Percentiles rank a stretch among this genome's conserved stretches.
phyloP scores from a whole-genome alignment of 768 basidiomycete species.

The Suillus alpinus region DNA sequence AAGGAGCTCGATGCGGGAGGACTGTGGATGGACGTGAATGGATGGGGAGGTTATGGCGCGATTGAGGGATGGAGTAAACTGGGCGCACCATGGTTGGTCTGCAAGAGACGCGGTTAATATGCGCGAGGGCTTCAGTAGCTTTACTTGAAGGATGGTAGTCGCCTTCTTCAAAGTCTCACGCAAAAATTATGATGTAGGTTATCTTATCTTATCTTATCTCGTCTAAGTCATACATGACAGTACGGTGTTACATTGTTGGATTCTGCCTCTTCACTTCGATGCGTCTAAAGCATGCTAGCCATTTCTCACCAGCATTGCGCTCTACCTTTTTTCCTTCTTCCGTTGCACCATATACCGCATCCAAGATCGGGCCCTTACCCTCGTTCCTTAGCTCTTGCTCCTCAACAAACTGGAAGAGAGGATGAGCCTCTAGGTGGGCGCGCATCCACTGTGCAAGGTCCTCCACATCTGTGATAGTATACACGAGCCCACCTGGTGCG shows the following conservation, averaged over 20 bases:
- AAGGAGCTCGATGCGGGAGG: conserved; percentile 66
- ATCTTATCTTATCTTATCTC: conserved; percentile 13
- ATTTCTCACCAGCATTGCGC: conserved; percentile 87
- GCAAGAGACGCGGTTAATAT: not conserved
- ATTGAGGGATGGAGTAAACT: not conserved
- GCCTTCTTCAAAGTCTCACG: not conserved
- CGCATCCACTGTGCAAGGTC: conserved; percentile 97
- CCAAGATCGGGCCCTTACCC: conserved; percentile 75
- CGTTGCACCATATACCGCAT: conserved; percentile 79
- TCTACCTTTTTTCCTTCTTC: conserved; percentile 98
- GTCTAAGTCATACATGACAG: no score
- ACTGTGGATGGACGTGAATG: conserved; percentile 27
- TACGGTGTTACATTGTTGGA: not conserved
- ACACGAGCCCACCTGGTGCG: conserved; percentile 89
- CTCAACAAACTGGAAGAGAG: conserved; percentile 78
- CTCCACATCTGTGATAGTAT: conserved; percentile 96
- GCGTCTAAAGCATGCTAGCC: conserved; percentile 86
- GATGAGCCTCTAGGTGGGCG: conserved; percentile 81
- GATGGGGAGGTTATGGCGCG: not conserved
- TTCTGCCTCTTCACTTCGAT: conserved; percentile 27
- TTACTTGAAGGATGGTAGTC: no score
- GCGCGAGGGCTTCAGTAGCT: no score
- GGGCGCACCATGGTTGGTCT: not conserved
- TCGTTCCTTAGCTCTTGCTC: conserved; percentile 73
- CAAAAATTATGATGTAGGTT: not conserved